Evolutionary conservation across 2,329 filamentous ascomycete genomes (phyloP), one percentile per base, ranked within the genome.

Genomic region (Aspergillus sp.): DNA sequence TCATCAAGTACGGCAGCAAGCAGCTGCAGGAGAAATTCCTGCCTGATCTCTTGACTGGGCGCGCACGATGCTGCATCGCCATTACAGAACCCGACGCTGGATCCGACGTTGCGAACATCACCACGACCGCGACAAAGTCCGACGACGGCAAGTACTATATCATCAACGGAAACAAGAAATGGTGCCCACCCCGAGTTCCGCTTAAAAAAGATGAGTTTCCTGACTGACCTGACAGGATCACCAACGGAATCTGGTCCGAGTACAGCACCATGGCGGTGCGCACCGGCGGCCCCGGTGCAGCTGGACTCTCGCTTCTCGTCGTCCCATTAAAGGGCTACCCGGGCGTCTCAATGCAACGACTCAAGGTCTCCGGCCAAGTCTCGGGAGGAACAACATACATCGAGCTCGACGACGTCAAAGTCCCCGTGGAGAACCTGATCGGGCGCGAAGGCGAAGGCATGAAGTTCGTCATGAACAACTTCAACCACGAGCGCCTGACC

Each of bases 21-120:
- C 83, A 63, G 43, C 75, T 91, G 24, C 86, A 90, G 71, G 84
- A 87, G 62, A 79, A 81, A 9, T 86, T 88, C 62, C 76, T 92
- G 7, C 88, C 89, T 0, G 87, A 89, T 51, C 77, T 91, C 0
- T 77, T 92, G 12, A 82, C 81, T 0, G 87, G 87, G 6, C 82
- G 80, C 68, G 90, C 86, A 74, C 79, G 89, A 43, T 80, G 80
- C 14, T 92, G 89, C 67, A 91, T 93, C 63, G 90, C 89, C 9
- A 91, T 93, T 65, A 93, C 90, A 0, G 90, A 93, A 69, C 90
- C 90, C 0, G 85, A 85, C 52, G 88, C 88, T 0, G 89, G 90
- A 0, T 86, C 83, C 52, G 89, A 92, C 68, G 90, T 92, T 1
- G 87, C 88, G 6, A 88, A 87, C 66, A 89, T 91, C 62, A 80